Evolutionary conservation across 208 protist species (phyloP).

Genomic region (Leishmania aethiopica): DNA sequence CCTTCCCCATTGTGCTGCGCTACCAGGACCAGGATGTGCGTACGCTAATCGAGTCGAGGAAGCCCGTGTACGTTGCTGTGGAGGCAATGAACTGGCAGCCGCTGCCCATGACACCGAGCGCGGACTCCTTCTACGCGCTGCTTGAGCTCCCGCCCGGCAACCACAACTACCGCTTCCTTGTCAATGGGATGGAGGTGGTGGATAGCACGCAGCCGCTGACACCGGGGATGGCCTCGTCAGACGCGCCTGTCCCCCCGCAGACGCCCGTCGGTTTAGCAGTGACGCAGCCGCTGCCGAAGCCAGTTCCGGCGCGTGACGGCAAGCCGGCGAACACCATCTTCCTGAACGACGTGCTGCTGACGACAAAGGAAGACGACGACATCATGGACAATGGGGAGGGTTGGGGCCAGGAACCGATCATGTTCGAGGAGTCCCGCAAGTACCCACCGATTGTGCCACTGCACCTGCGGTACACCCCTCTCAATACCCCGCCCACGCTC

Average conservation of each 20-base stretch:
- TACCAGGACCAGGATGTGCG: constrained; percentile 73
- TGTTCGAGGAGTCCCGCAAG: constrained; percentile 88
- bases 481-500: constrained; percentile 91
- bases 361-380: constrained; percentile 81
- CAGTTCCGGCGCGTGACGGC: constrained; percentile 43
- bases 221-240: constrained; percentile 15
- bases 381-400: constrained; percentile 78
- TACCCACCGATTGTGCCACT: constrained; percentile 90
- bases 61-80: constrained; percentile 59
- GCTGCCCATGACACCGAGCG: constrained; percentile 81
- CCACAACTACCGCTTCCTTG: constrained; percentile 85
- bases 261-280: constrained; percentile 6
- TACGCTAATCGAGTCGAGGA: constrained; percentile 43
- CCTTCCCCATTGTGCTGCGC: constrained; percentile 79
- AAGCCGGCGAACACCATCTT: constrained; percentile 70
- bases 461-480: constrained; percentile 90
- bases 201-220: constrained; percentile 78
- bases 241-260: constrained; percentile 18
- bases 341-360: constrained; percentile 73
- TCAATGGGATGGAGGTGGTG: constrained; percentile 70
- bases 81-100: constrained; percentile 74
- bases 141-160: constrained; percentile 73
- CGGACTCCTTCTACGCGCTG: constrained; percentile 86
- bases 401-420: constrained; percentile 80
- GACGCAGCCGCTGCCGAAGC: constrained; percentile 35